Base-by-base conservation (phyloP, 164 flowering plant genomes). In the Tinospora cordifolia region DNA sequence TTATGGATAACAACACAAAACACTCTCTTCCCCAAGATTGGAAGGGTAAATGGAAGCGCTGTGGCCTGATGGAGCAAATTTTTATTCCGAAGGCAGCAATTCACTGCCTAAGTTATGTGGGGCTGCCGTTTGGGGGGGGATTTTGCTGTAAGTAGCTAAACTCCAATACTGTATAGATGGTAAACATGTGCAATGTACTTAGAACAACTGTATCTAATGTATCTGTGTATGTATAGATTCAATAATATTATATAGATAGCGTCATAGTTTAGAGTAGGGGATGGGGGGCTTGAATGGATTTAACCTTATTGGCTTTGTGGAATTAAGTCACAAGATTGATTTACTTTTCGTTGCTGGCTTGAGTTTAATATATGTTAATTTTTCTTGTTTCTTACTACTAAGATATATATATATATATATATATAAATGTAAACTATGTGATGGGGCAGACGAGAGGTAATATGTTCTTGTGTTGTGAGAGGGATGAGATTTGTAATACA, bases 191-290 rank as follows among this genome's bases (percentile, higher is more conserved):
- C 10, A 62, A 64, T 64, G 22, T 64, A 38, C 41, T 64, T 34
- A 21, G 17, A 30, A 63, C 36, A 64, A 64, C 38, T 30, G 66
- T 64, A 36, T 64, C 11, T 30, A 64, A 30, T 64, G 22, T 27
- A 38, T 30, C n/a, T 19, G 24, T 7, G 44, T 36, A 64, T 64
- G 66, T 64, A 64, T n/a, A 64, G 66, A 60, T 60, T n/a, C 15
- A 36, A n/a, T 36, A 11, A 17, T 62, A 11, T 7, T 62, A 44
- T 54, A 54, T 54, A 54, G 60, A 22, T 54, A 19, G 60, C n/a
- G 60, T 54, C 21, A 54, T 54, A 21, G 36, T 30, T 30, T 30
- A 30, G 36, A 30, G 36, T 2, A 4, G 36, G 36, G 36, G 36
- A 1, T 30, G 36, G 36, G 36, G 36, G 36, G 36, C 36, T 30